Percentiles rank a stretch among this genome's conserved stretches.
Evolutionary conservation across 1,139 yeast species (phyloP).

Genomic region (Tardiomyces blankii): DNA sequence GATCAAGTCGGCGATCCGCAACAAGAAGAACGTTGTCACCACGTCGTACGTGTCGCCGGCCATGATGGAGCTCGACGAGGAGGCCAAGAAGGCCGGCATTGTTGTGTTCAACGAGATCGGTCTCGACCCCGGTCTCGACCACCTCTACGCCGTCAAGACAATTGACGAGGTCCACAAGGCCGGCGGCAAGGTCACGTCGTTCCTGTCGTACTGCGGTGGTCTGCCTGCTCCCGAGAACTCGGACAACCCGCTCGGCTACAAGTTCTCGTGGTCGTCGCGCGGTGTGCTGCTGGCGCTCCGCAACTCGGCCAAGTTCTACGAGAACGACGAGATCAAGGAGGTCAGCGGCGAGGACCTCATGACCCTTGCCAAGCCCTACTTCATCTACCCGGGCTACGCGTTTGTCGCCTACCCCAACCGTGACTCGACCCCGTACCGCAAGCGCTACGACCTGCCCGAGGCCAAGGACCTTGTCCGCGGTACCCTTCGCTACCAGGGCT

Average conservation of each 20-base stretch:
- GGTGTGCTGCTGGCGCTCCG: slow-evolving; percentile 93
- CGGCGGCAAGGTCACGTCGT: slow-evolving; percentile 87
- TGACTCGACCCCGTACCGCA: slow-evolving; percentile 90
- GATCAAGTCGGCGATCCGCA: slow-evolving; percentile 84
- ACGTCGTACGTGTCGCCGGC: slow-evolving; percentile 95
- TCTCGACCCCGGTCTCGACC: slow-evolving; percentile 97
- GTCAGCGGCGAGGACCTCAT: slow-evolving; percentile 84
- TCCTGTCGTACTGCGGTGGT: slow-evolving; percentile 97
- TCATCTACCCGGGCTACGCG: slow-evolving; percentile 90
- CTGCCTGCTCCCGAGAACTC: slow-evolving; percentile 97
- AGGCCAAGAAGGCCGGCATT: slow-evolving; percentile 36
- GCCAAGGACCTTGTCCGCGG: slow-evolving; percentile 97
- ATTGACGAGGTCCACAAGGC: slow-evolving; percentile 89
- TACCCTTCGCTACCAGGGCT: slow-evolving; percentile 94
- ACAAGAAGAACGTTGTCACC: slow-evolving; percentile 88
- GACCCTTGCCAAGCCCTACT: slow-evolving; percentile 93
- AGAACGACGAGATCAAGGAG: slow-evolving; percentile 71
- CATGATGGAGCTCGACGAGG: slow-evolving; percentile 36
- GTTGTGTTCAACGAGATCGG: slow-evolving; percentile 41
- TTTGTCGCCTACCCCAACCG: slow-evolving; percentile 96
- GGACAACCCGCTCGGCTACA: slow-evolving; percentile 96
- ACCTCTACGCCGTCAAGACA: slow-evolving; percentile 94
- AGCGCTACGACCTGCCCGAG: slow-evolving; percentile 88
- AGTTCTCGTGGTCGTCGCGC: slow-evolving; percentile 98
- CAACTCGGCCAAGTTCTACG: slow-evolving; percentile 83